Evolutionary conservation across 768 basidiomycete species (phyloP).

Genomic region (Phylloporus scabripes): DNA sequence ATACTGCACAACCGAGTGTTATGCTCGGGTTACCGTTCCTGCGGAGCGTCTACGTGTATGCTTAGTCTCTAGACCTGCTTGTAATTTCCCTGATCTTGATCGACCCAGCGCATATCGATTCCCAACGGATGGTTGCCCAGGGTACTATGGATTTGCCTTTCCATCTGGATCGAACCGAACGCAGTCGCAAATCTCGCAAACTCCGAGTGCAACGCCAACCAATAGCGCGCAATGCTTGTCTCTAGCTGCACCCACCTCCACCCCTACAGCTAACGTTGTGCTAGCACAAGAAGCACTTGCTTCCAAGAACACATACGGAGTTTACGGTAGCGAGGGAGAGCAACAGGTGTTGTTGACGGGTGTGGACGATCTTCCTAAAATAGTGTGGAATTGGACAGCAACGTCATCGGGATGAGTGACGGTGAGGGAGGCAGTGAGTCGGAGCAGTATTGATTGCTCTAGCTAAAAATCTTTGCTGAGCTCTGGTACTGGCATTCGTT

Average conservation of each 20-base stretch:
- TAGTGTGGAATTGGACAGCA: slow-evolving; percentile 20
- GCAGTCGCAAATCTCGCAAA: slow-evolving; percentile 24
- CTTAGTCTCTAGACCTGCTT: not conserved
- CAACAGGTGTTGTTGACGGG: slow-evolving; percentile 10
- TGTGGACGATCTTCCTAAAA: slow-evolving; percentile 12
- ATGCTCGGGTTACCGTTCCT: slow-evolving; percentile 26
- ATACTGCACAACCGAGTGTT: slow-evolving; percentile 11
- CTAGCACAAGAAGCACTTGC: slow-evolving; percentile 8
- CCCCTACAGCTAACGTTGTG: slow-evolving; percentile 18
- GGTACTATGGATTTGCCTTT: slow-evolving; percentile 31
- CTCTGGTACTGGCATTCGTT: not conserved
- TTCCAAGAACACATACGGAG: slow-evolving; percentile 4
- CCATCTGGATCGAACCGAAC: slow-evolving; percentile 26
- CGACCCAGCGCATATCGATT: slow-evolving; percentile 28
- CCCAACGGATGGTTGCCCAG: slow-evolving; percentile 26
- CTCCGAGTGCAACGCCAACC: slow-evolving; percentile 23
- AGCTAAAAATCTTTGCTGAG: not conserved
- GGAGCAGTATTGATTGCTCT: not conserved
- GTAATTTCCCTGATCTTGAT: not conserved
- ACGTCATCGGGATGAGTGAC: slow-evolving; percentile 1
- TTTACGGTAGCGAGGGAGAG: slow-evolving; percentile 12
- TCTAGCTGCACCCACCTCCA: slow-evolving; percentile 25
- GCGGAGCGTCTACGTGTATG: slow-evolving; percentile 30
- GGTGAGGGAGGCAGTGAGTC: not conserved
- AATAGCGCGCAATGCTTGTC: slow-evolving; percentile 23